Evolutionary conservation across 2,329 filamentous ascomycete species (phyloP), one percentile per base, ranked within the genome.

Genomic region (Neopestalotiopsis sp.): DNA sequence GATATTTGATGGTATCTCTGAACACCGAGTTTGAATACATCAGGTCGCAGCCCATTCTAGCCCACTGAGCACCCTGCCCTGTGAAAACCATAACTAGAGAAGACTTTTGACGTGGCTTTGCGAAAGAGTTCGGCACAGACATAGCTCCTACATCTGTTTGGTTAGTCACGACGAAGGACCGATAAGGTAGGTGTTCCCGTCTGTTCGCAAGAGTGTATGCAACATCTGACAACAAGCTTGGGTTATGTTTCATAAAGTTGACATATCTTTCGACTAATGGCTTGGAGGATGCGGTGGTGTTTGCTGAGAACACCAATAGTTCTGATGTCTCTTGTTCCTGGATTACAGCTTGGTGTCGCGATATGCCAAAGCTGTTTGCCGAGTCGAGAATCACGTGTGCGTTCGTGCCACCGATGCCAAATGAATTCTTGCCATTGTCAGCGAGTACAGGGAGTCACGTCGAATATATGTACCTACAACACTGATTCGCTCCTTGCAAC

Each of bases 21-120:
- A 81, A 83, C 12, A 76, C 71, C 0, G 80, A 79, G 68, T 81
- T 82, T 57, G 74, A 77, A 17, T 78, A 74, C 57, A 78, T 80
- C 5, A 84, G 74, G 68, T 83, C 81, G 4, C 80, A 77, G 4
- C 82, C 81, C 82, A 84, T 84, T 24, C 77, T 78, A 59, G 79
- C 75, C 79, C 80, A 81, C 59, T 82, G 80, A 10, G 81, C 78
- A 59, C 81, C 81, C 68, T 82, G 81, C 38, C 81, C 81, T 1
- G 80, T 84, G 71, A 82, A 82, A 52, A 83, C 78, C 32, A 64
- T 45, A n/a, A 38, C 61, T 5, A 64, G 13, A 45, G 56, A 24
- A 20, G 56, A 32, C 9, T 28, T 13, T 14, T 24, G 56, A 14
- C 56, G 20, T 13, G 56, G 14, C 56, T 59, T 24, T 13, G 24